Percentiles rank a stretch among this genome's conserved stretches.
Conservation (phyloP, 495 filamentous ascomycete species). For the Melanomma pulvis-pyrius region DNA sequence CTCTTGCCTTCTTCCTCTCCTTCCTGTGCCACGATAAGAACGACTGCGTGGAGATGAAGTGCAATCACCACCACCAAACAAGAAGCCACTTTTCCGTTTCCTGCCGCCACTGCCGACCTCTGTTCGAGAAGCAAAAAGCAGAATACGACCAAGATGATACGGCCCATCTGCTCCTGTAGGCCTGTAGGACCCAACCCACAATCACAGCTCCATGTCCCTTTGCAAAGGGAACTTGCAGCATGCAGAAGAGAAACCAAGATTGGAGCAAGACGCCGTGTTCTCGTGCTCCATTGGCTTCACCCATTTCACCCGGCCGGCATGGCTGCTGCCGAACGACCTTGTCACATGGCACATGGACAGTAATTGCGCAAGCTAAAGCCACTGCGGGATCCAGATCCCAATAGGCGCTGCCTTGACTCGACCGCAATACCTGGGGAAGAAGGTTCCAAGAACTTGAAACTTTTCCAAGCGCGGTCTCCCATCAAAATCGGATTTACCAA, state of each 20-base stretch:
- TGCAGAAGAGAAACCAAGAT: neutral
- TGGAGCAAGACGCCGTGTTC: neutral
- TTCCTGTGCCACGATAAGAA: neutral
- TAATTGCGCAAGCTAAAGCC: constrained; percentile 26
- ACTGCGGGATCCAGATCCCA: constrained; percentile 24
- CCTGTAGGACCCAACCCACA: too few relatives aligned
- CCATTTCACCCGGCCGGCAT: constrained; percentile 20
- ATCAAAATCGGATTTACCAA: neutral
- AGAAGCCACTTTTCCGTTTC: neutral
- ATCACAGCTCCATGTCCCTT: neutral
- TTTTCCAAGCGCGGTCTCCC: neutral
- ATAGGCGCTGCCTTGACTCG: neutral
- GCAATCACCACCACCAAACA: neutral
- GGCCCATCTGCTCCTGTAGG: too few relatives aligned
- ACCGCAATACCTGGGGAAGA: constrained; percentile 1
- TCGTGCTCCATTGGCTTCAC: constrained; percentile 10
- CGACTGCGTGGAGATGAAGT: constrained; percentile 25
- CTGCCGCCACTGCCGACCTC: too few relatives aligned
- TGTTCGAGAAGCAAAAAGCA: too few relatives aligned
- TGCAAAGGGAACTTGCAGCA: neutral
- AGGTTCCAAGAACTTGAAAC: constrained; percentile 3
- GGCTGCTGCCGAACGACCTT: neutral
- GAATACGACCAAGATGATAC: too few relatives aligned
- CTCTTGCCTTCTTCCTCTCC: neutral
- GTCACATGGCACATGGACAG: neutral